Conservation (phyloP, 331 rosid genomes). For the Rosa hybrid region DNA sequence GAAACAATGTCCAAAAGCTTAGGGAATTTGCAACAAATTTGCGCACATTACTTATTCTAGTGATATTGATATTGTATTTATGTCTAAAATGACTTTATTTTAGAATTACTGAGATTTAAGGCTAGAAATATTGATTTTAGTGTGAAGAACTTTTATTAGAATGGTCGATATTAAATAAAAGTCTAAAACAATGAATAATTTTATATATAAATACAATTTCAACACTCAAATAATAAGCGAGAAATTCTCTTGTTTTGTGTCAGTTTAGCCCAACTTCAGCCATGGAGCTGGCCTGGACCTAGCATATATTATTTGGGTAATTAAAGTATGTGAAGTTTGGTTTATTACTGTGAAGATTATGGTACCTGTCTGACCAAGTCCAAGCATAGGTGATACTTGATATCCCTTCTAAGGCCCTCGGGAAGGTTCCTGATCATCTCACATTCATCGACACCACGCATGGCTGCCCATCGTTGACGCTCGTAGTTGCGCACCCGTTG, state of each 20-base stretch:
- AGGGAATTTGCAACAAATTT: neutral
- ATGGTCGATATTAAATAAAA: too few species aligned
- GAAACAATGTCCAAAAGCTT: neutral
- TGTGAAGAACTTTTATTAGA: too few species aligned
- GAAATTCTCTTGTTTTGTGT: too few species aligned
- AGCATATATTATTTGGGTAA: neutral
- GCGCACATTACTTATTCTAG: neutral
- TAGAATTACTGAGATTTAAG: neutral
- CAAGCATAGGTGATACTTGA: constrained; percentile 90
- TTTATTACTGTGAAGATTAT: neutral
- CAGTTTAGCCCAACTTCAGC: neutral
- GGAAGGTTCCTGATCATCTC: constrained; percentile 81
- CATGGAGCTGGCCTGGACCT: neutral
- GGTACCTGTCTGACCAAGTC: constrained; percentile 82
- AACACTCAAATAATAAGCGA: neutral
- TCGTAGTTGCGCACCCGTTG: constrained; percentile 89
- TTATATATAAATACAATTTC: neutral
- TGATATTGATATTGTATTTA: neutral
- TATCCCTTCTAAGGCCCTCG: constrained; percentile 85
- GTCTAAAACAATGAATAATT: neutral
- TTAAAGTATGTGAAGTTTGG: neutral
- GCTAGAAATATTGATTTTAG: neutral
- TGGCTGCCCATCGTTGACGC: constrained; percentile 93
- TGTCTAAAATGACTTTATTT: neutral
- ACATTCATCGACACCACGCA: constrained; percentile 88